Conservation (phyloP, 2,329 filamentous ascomycete species). For the Fusarium aywerte region DNA sequence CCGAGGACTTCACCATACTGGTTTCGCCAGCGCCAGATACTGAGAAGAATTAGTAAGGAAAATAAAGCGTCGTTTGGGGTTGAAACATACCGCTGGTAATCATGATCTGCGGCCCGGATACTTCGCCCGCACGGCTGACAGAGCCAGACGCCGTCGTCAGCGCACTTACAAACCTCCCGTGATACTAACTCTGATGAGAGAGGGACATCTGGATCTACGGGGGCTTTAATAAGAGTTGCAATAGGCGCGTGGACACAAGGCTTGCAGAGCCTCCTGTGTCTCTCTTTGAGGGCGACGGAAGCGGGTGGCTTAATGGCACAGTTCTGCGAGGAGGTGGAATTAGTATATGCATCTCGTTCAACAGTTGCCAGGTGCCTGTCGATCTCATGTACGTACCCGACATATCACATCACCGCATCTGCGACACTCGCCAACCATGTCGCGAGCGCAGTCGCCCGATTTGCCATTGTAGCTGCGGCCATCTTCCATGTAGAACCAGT, state of each 20-base stretch:
- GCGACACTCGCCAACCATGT: conserved; percentile 86
- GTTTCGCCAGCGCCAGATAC: conserved; percentile 89
- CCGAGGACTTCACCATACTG: conserved; percentile 84
- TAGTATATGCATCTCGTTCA: conserved; percentile 11
- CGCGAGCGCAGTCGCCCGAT: conserved; percentile 81
- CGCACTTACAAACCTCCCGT: conserved; percentile 64
- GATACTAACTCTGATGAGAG: conserved; percentile 67
- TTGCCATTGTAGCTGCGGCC: conserved; percentile 69
- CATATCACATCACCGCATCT: conserved; percentile 82
- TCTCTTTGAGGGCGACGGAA: conserved; percentile 71
- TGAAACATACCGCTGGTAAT: conserved; percentile 65
- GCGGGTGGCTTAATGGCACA: conserved; percentile 87
- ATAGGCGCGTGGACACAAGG: conserved; percentile 80
- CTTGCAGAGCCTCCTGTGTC: conserved; percentile 83
- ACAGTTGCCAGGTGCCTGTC: conserved; percentile 5
- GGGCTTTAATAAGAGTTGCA: conserved; percentile 60
- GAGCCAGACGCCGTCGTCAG: conserved; percentile 76
- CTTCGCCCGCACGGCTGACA: conserved; percentile 84
- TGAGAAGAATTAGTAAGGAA: conserved; percentile 46
- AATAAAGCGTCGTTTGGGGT: too few species aligned
- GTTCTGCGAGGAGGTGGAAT: conserved; percentile 69
- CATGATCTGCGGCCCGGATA: conserved; percentile 68
- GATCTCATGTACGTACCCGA: conserved; percentile 67
- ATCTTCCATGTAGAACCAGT: conserved; percentile 70
- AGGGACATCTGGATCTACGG: conserved; percentile 57